Conservation (phyloP, 2,329 filamentous ascomycete species). For the Myrmaecium sp. region DNA sequence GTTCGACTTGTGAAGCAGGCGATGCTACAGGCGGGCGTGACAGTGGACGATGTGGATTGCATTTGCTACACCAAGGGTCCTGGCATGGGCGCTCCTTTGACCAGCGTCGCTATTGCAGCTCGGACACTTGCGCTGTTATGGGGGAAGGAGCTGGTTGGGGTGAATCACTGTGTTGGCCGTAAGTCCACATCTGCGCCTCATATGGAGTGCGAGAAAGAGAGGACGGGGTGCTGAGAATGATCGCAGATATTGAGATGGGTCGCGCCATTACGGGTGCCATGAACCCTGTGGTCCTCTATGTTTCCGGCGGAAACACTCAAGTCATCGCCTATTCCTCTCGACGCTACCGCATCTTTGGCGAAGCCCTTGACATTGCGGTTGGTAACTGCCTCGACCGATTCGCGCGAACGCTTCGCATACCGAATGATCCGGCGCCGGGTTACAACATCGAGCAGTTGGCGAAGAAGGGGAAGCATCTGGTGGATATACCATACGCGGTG, state of each 20-base stretch:
- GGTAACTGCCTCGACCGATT: constrained; percentile 96
- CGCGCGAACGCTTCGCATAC: constrained; percentile 75
- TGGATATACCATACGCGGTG: constrained; percentile 87
- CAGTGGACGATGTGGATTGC: constrained; percentile 54
- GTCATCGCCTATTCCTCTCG: constrained; percentile 93
- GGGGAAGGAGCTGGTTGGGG: constrained; percentile 75
- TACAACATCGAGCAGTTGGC: constrained; percentile 97
- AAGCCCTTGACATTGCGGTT: constrained; percentile 92
- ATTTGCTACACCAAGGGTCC: constrained; percentile 93
- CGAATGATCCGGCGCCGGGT: constrained; percentile 89
- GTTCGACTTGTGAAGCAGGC: constrained; percentile 65
- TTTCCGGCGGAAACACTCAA: constrained; percentile 90
- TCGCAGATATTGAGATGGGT: constrained; percentile 82
- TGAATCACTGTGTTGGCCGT: constrained; percentile 94
- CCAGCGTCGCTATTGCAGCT: constrained; percentile 71
- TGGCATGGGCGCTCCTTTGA: constrained; percentile 88
- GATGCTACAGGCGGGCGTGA: constrained; percentile 45
- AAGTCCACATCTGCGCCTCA: constrained; percentile 12
- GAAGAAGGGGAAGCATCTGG: constrained; percentile 49
- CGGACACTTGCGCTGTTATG: constrained; percentile 70
- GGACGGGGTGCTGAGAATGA: background rate
- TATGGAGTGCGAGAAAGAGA: constrained; percentile 2
- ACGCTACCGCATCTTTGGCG: constrained; percentile 93
- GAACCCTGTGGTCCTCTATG: constrained; percentile 91
- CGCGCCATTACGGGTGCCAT: constrained; percentile 75